phyloP scores from a whole-genome alignment of 192 early-diverging fungal species.

The Chytriomyces sp. region DNA sequence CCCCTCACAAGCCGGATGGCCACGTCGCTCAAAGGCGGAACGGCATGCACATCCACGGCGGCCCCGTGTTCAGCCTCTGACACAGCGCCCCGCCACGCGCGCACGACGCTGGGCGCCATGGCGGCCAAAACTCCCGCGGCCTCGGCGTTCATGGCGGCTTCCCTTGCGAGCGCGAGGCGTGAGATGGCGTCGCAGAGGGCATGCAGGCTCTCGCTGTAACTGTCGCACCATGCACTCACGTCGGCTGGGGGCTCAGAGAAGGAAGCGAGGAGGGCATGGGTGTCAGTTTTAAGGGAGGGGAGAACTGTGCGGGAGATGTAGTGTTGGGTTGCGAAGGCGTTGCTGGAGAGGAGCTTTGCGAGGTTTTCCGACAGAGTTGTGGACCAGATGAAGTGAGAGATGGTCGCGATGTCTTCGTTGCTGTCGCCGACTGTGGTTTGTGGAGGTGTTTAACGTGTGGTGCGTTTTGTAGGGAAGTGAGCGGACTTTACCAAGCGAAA shows the following conservation, averaged over 20 bases:
- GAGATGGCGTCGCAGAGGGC: neutral
- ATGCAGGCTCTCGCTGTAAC: constrained; percentile 1
- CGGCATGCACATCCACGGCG: constrained; percentile 16
- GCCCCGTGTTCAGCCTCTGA: neutral
- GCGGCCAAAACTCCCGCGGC: constrained; percentile 14
- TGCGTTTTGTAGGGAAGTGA: neutral
- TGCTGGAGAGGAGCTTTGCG: constrained; percentile 21
- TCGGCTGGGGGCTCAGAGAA: neutral
- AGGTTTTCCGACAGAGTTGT: constrained; percentile 32
- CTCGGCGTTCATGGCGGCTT: constrained; percentile 18
- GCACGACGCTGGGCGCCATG: constrained; percentile 7
- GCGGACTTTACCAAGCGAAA: constrained; percentile 41
- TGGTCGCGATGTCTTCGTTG: constrained; percentile 53
- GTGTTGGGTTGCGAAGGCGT: constrained; percentile 29
- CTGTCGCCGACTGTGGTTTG: constrained; percentile 31
- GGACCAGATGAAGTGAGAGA: constrained; percentile 67
- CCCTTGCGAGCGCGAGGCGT: neutral
- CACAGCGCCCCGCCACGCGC: neutral
- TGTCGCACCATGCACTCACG: constrained; percentile 4
- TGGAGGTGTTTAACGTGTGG: neutral
- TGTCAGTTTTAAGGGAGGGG: constrained; percentile 21
- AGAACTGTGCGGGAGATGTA: constrained; percentile 17
- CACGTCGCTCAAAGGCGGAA: constrained; percentile 10
- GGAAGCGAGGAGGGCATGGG: neutral
- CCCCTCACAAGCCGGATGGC: constrained; percentile 16